These are phyloP conservation scores for Aspergillus ochraceoroseus DNA, from an alignment of 2,329 filamentous ascomycete species.

Conservation along the genomic window DNA sequence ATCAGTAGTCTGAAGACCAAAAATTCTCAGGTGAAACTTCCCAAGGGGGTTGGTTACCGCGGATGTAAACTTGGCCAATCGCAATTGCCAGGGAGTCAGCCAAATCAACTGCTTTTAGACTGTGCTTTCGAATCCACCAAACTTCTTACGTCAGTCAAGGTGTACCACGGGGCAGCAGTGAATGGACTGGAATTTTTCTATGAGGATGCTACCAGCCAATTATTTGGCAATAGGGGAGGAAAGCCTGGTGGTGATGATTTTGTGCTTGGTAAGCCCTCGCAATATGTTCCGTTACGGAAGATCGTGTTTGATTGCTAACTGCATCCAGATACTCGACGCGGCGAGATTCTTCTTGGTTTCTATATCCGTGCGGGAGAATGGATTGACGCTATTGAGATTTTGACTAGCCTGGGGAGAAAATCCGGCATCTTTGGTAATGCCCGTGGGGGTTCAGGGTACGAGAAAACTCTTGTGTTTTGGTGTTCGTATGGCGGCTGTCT, in stretches of 20 bases:
- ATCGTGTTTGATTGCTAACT: too few relatives aligned
- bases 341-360: constrained; percentile 85
- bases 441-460: constrained; percentile 75
- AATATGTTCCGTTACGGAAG: too few relatives aligned
- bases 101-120: constrained; percentile 69
- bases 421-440: constrained; percentile 81
- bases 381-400: constrained; percentile 81
- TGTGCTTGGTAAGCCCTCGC: constrained; percentile 59
- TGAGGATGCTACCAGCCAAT: constrained; percentile 74
- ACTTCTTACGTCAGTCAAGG: constrained; percentile 66
- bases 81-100: constrained; percentile 63
- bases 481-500: too few relatives aligned
- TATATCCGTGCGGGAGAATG: constrained; percentile 71
- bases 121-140: constrained; percentile 64
- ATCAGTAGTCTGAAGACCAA: constrained; percentile 67
- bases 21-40: constrained; percentile 66
- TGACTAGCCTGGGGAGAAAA: constrained; percentile 82
- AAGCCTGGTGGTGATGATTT: constrained; percentile 68
- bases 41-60: constrained; percentile 67
- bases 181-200: constrained; percentile 91
- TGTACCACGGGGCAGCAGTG: constrained; percentile 71
- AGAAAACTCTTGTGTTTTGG: constrained; percentile 28
- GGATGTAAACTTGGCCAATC: constrained; percentile 70
- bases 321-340: constrained; percentile 66
- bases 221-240: constrained; percentile 78